Conservation (phyloP, 805 yeast species). For the Saturnispora dispora region DNA sequence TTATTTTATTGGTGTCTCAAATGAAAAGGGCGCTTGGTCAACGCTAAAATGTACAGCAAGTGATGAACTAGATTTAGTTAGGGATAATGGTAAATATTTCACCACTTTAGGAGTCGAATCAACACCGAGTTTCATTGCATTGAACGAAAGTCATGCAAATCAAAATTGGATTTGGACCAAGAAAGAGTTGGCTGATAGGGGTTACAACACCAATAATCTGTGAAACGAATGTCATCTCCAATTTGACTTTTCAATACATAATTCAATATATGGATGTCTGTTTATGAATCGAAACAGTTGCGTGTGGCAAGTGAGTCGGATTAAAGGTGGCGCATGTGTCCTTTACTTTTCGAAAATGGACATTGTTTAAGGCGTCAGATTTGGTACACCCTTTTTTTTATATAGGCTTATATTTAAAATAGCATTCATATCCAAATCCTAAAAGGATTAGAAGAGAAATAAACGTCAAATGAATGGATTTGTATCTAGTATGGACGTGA, state of each 20-base stretch:
- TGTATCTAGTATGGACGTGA: neutral
- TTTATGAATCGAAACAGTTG: neutral
- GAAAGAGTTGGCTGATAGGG: conserved; percentile 47
- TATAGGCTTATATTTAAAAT: neutral
- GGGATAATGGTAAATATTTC: conserved; percentile 63
- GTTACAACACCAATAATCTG: conserved; percentile 23
- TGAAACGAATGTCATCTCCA: neutral
- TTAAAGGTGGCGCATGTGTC: neutral
- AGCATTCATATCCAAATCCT: neutral
- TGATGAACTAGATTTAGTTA: conserved; percentile 36
- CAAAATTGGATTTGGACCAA: conserved; percentile 77
- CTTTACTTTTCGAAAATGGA: neutral
- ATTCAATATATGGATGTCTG: neutral
- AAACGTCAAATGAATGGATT: neutral
- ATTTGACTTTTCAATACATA: neutral
- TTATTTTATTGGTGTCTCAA: conserved; percentile 57
- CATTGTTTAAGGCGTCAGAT: neutral
- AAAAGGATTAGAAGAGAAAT: neutral
- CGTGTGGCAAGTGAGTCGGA: neutral
- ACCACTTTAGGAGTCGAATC: conserved; percentile 50
- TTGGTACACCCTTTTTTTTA: neutral
- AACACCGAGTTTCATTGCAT: conserved; percentile 50
- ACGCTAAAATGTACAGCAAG: conserved; percentile 56
- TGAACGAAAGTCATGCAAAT: conserved; percentile 50
- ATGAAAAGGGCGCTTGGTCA: conserved; percentile 63